Evolutionary conservation across 2,329 filamentous ascomycete genomes (phyloP).

Genomic region (Sordariomycetes sp.): DNA sequence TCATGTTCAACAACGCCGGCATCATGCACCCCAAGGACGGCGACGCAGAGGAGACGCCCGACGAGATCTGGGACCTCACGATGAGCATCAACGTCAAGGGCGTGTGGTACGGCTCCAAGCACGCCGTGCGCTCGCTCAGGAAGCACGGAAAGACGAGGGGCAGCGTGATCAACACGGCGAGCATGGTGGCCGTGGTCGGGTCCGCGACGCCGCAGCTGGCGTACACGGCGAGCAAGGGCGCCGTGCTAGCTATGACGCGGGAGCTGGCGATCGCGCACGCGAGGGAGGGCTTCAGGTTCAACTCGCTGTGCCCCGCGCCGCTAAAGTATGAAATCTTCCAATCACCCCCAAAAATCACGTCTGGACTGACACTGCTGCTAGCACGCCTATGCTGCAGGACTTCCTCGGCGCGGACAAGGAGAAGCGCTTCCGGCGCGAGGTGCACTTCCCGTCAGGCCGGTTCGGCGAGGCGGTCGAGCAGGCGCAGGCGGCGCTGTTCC

Average conservation of each 20-base stretch:
- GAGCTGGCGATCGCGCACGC: slow-evolving; percentile 68
- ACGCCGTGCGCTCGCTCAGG: slow-evolving; percentile 57
- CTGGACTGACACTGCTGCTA: slow-evolving; percentile 19
- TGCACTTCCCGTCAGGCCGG: slow-evolving; percentile 80
- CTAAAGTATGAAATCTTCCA: slow-evolving; percentile 35
- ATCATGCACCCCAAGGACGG: slow-evolving; percentile 63
- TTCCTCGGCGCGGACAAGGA: slow-evolving; percentile 81
- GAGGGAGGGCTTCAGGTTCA: slow-evolving; percentile 64
- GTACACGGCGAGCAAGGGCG: slow-evolving; percentile 68
- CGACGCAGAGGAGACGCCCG: slow-evolving; percentile 56
- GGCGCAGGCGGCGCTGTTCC: slow-evolving; percentile 77
- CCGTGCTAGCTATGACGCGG: slow-evolving; percentile 62
- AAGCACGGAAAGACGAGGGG: slow-evolving; percentile 55
- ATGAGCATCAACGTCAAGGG: slow-evolving; percentile 71
- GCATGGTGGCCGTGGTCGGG: slow-evolving; percentile 62
- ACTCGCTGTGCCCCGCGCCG: slow-evolving; percentile 62
- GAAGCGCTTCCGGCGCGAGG: slow-evolving; percentile 73
- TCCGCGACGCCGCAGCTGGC: slow-evolving; percentile 63
- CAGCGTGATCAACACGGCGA: slow-evolving; percentile 66
- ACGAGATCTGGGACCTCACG: slow-evolving; percentile 68
- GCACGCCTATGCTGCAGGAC: slow-evolving; percentile 63
- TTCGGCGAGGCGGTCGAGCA: slow-evolving; percentile 94
- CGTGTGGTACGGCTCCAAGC: slow-evolving; percentile 68
- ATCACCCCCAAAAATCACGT: not conserved
- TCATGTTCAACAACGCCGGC: slow-evolving; percentile 73